phyloP scores from a whole-genome alignment of 768 basidiomycete genomes.

The Suillus subluteus region DNA sequence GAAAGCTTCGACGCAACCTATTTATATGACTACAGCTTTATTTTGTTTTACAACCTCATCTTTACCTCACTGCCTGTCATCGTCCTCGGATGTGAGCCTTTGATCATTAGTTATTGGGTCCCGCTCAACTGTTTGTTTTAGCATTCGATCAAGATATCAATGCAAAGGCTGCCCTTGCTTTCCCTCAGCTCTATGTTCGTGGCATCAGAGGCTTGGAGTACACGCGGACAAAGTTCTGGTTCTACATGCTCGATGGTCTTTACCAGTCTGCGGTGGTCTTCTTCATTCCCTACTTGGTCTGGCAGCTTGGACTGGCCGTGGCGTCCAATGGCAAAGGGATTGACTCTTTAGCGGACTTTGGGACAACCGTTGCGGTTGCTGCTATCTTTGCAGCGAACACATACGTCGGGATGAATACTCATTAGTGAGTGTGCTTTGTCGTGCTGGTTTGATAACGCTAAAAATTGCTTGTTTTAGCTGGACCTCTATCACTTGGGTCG shows the following conservation, averaged over 20 bases:
- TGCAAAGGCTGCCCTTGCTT: constrained; percentile 85
- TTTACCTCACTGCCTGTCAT: constrained; percentile 96
- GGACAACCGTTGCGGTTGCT: constrained; percentile 86
- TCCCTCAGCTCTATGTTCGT: constrained; percentile 93
- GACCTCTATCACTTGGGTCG: constrained; percentile 85
- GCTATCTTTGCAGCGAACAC: constrained; percentile 89
- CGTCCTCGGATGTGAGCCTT: constrained; percentile 74
- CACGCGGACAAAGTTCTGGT: constrained; percentile 89
- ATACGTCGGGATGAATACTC: constrained; percentile 87
- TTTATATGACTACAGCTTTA: constrained; percentile 93
- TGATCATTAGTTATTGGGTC: not conserved
- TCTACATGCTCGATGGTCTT: constrained; percentile 92
- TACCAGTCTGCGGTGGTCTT: constrained; percentile 90
- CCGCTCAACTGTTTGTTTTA: constrained; percentile 11
- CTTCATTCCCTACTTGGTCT: constrained; percentile 81
- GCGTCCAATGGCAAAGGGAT: constrained; percentile 84
- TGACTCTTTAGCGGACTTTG: constrained; percentile 83
- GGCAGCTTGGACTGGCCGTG: constrained; percentile 62
- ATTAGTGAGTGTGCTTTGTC: constrained; percentile 66
- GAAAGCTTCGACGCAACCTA: constrained; percentile 91
- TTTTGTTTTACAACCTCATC: constrained; percentile 86
- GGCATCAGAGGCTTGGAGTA: constrained; percentile 95
- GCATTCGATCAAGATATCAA: constrained; percentile 97
- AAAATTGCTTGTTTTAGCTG: constrained; percentile 51
- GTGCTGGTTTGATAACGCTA: constrained; percentile 16